phyloP scores from a whole-genome alignment of 257 asterid species.

The Lantana camara region DNA sequence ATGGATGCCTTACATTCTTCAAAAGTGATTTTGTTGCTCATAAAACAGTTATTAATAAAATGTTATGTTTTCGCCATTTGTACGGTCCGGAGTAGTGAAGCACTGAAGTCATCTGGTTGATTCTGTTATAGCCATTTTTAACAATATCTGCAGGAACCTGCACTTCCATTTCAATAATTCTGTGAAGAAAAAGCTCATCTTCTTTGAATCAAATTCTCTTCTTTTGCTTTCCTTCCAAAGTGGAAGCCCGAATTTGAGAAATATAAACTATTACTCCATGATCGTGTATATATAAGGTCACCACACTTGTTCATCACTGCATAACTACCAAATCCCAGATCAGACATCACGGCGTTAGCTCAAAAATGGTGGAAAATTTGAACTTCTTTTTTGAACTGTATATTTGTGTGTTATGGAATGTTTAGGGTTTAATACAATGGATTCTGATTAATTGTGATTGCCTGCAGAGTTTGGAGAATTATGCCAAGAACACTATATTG shows the following conservation, averaged over 20 bases:
- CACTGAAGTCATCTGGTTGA: neutral
- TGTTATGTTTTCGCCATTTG: neutral
- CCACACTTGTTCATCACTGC: neutral
- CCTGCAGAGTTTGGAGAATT: constrained; percentile 40
- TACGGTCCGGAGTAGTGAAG: neutral
- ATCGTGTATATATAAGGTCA: neutral
- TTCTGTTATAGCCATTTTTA: constrained; percentile 6
- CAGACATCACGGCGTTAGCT: constrained; percentile 10
- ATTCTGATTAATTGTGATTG: neutral
- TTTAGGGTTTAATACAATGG: neutral
- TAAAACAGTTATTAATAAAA: neutral
- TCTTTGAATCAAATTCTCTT: constrained; percentile 60
- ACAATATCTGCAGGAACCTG: constrained; percentile 12
- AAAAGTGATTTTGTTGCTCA: constrained; percentile 2
- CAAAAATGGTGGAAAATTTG: constrained; percentile 28
- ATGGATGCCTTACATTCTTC: constrained; percentile 1
- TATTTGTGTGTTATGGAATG: neutral
- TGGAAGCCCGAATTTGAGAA: constrained; percentile 53
- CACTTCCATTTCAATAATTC: neutral
- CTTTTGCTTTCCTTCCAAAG: constrained; percentile 45
- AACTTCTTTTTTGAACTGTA: neutral
- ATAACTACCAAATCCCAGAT: constrained; percentile 3
- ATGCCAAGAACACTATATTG: constrained; percentile 40
- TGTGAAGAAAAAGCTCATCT: constrained; percentile 13
- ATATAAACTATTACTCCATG: constrained; percentile 2